These are phyloP conservation scores for Tetrahymena thermophila DNA, from an alignment of 73 alveolate species.

Conservation along the genomic window DNA sequence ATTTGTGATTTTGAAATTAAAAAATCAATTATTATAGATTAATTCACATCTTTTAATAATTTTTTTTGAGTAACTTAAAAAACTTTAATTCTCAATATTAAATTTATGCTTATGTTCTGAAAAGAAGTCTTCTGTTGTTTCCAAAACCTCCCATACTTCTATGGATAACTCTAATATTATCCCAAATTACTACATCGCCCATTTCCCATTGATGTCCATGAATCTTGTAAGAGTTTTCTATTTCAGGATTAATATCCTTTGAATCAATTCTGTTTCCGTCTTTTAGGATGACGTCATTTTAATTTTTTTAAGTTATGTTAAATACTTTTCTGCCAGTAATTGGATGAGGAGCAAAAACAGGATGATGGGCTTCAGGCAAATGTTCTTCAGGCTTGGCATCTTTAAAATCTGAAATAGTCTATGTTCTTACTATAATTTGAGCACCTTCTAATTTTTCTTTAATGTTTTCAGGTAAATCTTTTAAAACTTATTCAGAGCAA, in stretches of 20 bases:
- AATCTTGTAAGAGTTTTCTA: neutral
- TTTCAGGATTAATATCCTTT: neutral
- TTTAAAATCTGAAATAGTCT: neutral
- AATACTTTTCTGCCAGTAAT: neutral
- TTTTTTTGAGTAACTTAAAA: too few relatives aligned
- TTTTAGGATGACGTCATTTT: neutral
- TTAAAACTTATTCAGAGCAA: neutral
- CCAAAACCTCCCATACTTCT: constrained; percentile 14
- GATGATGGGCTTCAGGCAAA: neutral
- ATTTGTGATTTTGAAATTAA: too few relatives aligned
- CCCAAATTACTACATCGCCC: constrained; percentile 35
- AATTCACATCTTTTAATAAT: too few relatives aligned
- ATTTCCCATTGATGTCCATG: constrained; percentile 24
- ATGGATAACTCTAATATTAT: constrained; percentile 17
- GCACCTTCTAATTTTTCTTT: neutral
- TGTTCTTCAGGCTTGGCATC: neutral
- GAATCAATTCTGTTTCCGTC: neutral
- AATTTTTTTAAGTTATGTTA: neutral
- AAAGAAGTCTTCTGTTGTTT: neutral
- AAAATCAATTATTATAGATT: too few relatives aligned
- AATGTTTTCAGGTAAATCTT: neutral
- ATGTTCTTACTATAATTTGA: neutral
- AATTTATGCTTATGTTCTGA: constrained; percentile 1
- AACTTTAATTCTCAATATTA: neutral
- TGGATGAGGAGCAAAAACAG: neutral